Base-by-base conservation (phyloP, 306 rosid genomes). In the Cajanus cajan region DNA sequence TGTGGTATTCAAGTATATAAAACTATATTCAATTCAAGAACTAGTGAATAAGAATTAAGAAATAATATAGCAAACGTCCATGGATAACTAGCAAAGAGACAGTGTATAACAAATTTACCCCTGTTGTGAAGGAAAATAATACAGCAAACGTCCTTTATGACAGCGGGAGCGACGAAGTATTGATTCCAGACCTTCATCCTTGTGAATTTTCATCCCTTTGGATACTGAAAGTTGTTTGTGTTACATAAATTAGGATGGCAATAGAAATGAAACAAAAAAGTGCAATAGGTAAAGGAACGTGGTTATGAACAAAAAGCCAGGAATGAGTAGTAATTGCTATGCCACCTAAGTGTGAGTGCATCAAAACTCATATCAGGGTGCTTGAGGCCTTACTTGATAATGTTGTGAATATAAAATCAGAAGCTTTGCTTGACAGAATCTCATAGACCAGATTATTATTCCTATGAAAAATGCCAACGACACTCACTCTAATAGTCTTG, bases 111-210 rank as follows among this genome's bases (percentile, higher is more conserved):
- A 71, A 68, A 76, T 14, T 79, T 81, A 94, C 98, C 97, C 85
- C 61, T 82, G 90, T 45, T 87, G 82, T 74, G 93, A 83, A 31
- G 97, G 97, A 87, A 94, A 94, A 78, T 94, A 94, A 78, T 92
- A 89, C 59, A 94, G 98, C 82, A 94, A 87, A 19, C 97, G 98
- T 75, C 98, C 98, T 85, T 94, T 94, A 74, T 88, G 98, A 85
- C 97, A 89, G 76, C 97, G 94, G 80, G 98, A 92, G 76, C 85
- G 88, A 66, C 51, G 77, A 51, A 94, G 92, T 80, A 84, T 88
- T 74, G 88, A 73, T 82, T 94, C 93, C 80, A 94, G 90, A 88
- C 90, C 85, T 82, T 88, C 90, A 73, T 90, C 89, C 88, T 89
- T 82, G 19, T 36, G 74, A 83, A 83, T 66, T 83, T 83, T 80